Evolutionary conservation across 139 green algal genomes (phyloP).

Genomic region (Microglena sp.): DNA sequence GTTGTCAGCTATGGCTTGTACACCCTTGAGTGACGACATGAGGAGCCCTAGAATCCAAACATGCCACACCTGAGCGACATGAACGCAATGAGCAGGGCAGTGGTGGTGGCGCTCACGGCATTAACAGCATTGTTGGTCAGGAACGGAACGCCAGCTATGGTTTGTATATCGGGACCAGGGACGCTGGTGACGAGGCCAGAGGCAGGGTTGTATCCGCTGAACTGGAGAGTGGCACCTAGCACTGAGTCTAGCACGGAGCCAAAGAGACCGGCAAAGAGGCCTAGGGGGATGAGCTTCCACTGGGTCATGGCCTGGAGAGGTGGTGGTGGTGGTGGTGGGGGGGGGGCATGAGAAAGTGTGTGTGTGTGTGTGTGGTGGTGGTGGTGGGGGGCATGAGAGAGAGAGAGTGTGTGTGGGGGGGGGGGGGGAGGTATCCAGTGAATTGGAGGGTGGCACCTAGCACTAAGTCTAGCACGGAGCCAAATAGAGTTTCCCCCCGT

Average conservation of each 20-base stretch:
- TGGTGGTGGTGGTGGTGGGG: too few relatives aligned
- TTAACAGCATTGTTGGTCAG: constrained; percentile 49
- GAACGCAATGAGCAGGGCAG: constrained; percentile 18
- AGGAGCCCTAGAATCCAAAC: constrained; percentile 24
- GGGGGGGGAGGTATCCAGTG: constrained; percentile 46
- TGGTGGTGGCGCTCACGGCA: constrained; percentile 16
- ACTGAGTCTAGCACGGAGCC: constrained; percentile 83
- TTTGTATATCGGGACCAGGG: constrained; percentile 44
- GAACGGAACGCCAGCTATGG: constrained; percentile 32
- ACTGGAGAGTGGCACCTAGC: constrained; percentile 89
- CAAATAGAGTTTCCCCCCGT: too few relatives aligned
- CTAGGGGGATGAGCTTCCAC: constrained; percentile 49
- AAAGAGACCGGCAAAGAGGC: constrained; percentile 60
- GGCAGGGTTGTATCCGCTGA: constrained; percentile 49
- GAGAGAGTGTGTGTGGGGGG: too few relatives aligned
- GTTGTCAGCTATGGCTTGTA: too few relatives aligned
- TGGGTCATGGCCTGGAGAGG: constrained; percentile 29
- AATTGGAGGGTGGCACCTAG: constrained; percentile 91
- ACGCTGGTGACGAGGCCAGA: constrained; percentile 28
- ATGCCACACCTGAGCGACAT: constrained; percentile 23
- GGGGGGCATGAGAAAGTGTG: too few relatives aligned
- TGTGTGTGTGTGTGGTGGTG: too few relatives aligned
- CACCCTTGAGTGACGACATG: too few relatives aligned
- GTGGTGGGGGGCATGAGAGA: too few relatives aligned
- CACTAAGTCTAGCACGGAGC: constrained; percentile 82